Conservation (phyloP, 1,139 yeast species). For the Fermentozyma sake region DNA sequence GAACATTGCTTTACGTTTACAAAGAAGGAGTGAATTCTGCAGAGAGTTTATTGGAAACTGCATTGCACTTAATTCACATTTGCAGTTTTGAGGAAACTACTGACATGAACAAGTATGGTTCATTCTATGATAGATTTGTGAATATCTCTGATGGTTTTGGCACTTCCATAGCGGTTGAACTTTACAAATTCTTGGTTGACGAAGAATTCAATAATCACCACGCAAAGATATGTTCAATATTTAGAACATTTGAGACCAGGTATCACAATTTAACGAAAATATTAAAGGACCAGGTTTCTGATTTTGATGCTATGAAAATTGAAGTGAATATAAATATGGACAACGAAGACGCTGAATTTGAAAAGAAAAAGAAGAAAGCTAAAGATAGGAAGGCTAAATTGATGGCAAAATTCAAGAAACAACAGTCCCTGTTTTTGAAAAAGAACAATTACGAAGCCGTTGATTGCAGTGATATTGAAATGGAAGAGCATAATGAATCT, state of each 20-base stretch:
- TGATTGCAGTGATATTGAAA: constrained; percentile 34
- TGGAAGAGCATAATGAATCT: constrained; percentile 22
- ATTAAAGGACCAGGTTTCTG: constrained; percentile 16
- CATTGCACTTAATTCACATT: constrained; percentile 68
- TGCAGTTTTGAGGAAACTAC: constrained; percentile 32
- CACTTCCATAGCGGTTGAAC: constrained; percentile 41
- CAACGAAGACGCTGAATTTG: constrained; percentile 41
- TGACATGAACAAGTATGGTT: constrained; percentile 25
- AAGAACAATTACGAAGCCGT: constrained; percentile 31
- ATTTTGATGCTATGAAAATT: constrained; percentile 18
- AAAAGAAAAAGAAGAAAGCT: constrained; percentile 64
- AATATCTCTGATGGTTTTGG: constrained; percentile 25
- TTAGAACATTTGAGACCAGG: constrained; percentile 30
- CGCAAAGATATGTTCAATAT: constrained; percentile 52
- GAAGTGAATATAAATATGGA: constrained; percentile 9
- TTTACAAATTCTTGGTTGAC: constrained; percentile 40
- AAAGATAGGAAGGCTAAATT: constrained; percentile 68
- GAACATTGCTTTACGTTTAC: constrained; percentile 41
- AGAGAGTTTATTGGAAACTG: constrained; percentile 55
- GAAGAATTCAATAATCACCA: constrained; percentile 42
- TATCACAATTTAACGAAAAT: constrained; percentile 19
- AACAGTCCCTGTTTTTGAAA: constrained; percentile 67
- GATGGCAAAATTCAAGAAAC: constrained; percentile 72
- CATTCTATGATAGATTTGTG: constrained; percentile 32
- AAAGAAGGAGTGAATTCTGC: constrained; percentile 34